Base-by-base conservation (phyloP, 108 stramenopile genomes). In the Nitzschia sp. region DNA sequence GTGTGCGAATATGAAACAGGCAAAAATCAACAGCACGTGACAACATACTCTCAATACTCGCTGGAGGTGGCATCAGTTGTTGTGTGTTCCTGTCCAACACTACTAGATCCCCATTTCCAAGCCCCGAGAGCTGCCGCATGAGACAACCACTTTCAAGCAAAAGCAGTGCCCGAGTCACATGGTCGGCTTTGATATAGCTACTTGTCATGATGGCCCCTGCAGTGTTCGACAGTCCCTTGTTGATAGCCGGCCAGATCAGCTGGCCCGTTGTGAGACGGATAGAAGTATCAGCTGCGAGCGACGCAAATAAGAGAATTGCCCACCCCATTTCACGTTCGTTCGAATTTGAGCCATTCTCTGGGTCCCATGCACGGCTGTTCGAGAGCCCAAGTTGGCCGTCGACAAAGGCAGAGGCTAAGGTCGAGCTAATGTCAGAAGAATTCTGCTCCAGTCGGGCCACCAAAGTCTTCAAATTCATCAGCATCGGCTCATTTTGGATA, bases 51-150 rank as follows among this genome's bases (percentile, higher is more conserved):
- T 96, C 94, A 60, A 93, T 83, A 44, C 73, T 76, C 0, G 84
- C 79, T 15, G 90, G 90, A 27, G 90, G 87, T 23, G 92, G 90
- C 76, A 90, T 69, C 72, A 89, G 78, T 46, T 62, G 66, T 54
- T 82, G 72, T n/a, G 68, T 75, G 1, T 63, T 80, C 38, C 69
- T 64, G 48, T 50, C 48, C 48, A 50, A 21, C 9, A 84, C 53
- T 11, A 95, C 75, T 15, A 92, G 58, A 52, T 93, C 91, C 0
- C 94, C 94, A 64, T 96, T 89, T 25, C 92, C 94, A 63, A 85
- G 62, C 25, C 94, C 94, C 1, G 77, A 82, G 1, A 95, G 35
- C 19, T 78, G 75, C 2, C 75, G 60, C 46, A 88, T 67, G 23
- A 60, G 59, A 46, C 93, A 91, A 35, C 93, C 93, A 71, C 67